Base-by-base conservation (phyloP, 352 stramenopile genomes). In the Phytophthora pseudosyringae region DNA sequence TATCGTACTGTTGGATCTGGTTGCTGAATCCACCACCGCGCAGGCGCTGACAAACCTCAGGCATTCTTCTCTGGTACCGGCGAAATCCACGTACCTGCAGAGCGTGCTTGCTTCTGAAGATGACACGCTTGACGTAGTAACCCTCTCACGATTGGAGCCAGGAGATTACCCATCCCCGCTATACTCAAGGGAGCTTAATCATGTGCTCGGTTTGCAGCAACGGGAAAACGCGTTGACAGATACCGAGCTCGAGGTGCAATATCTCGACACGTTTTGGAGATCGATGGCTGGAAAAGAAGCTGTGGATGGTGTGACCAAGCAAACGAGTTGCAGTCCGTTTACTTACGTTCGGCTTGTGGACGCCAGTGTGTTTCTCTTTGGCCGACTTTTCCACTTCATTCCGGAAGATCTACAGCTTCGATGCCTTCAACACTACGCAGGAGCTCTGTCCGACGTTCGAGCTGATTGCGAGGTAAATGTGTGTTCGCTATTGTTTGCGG, bases 341-440 rank as follows among this genome's bases (percentile, higher is more conserved):
- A 95, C 86, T 29, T 90, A 91, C 35, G 81, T 91, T 65, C 84
- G 86, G 11, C 73, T 95, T 1, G 88, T 94, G 10, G 88, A 96
- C 50, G 68, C 79, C 3, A 90, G 88, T 31, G 72, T 96, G n/a
- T 64, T 81, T 40, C 49, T 96, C 18, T 95, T 94, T 64, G 83
- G 86, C 16, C 71, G 75, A 18, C 48, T 96, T 21, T 96, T 96
- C 35, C 83, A 93, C 39, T 82, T 80, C 41, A 63, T 95, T 25
- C 86, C 86, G 0, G 86, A 96, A 68, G 88, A 96, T 65, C 67
- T 96, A 25, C 88, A 96, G 36, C 66, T 96, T 39, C 86, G 88
- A 15, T 89, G 82, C 25, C 61, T 96, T 1, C 88, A 96, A 62
- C 88, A 96, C 52, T 93, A 88, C 31, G 80, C 81, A 3, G 74